phyloP scores from a whole-genome alignment of 257 asterid species.

The Jacaranda copaia region DNA sequence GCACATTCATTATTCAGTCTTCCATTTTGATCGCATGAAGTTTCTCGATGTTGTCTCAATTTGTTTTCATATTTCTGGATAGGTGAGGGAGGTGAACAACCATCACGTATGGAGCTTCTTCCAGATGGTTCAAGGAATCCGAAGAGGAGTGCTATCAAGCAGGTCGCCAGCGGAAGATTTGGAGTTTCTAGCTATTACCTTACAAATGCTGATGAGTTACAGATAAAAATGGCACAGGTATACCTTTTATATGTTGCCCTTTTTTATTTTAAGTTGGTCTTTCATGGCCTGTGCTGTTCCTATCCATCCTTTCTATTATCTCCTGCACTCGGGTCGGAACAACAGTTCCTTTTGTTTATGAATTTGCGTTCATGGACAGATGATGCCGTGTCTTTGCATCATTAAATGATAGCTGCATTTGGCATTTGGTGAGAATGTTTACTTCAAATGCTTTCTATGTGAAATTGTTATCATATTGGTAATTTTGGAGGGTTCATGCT shows the following conservation, averaged over 20 bases:
- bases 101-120: slow-evolving; percentile 97
- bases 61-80: slow-evolving; percentile 21
- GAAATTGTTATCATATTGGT: slow-evolving; percentile 22
- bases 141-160: slow-evolving; percentile 95
- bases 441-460: slow-evolving; percentile 32
- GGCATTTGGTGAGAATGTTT: slow-evolving; percentile 61
- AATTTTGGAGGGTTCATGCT: slow-evolving; percentile 42
- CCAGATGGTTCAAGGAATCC: slow-evolving; percentile 91
- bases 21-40: slow-evolving; percentile 1
- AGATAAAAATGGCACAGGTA: slow-evolving; percentile 99
- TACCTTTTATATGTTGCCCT: slow-evolving; percentile 11
- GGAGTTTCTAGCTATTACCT: slow-evolving; percentile 99
- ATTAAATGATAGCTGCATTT: slow-evolving; percentile 58
- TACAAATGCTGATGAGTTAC: slow-evolving; percentile 94
- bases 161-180: slow-evolving; percentile 99
- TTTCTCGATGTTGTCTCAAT: slow-evolving; percentile 11
- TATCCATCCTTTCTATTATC: slow-evolving; percentile 34
- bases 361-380: slow-evolving; percentile 66
- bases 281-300: slow-evolving; percentile 18
- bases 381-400: slow-evolving; percentile 68
- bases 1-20: not conserved
- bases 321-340: slow-evolving; percentile 42
- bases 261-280: slow-evolving; percentile 12
- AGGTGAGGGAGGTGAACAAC: slow-evolving; percentile 99
- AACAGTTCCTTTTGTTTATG: slow-evolving; percentile 58